These are phyloP conservation scores for Capsicum baccatum DNA, from an alignment of 257 asterid species.

Conservation along the genomic window DNA sequence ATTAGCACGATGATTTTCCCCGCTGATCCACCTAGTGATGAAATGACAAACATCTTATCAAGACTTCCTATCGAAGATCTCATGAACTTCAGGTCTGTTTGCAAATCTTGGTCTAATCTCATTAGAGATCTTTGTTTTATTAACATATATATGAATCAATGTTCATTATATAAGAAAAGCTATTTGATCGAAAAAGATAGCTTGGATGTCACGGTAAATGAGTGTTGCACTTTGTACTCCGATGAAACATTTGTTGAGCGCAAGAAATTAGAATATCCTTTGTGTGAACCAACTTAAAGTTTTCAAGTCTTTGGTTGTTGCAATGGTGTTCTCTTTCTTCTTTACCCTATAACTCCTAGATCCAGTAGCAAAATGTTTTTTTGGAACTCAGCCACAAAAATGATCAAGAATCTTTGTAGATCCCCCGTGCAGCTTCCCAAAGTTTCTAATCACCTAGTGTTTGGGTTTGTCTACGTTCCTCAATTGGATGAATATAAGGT, in stretches of 20 bases:
- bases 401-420: not conserved
- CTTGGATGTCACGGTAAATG: not conserved
- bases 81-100: slow-evolving; percentile 18
- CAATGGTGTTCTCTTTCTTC: not conserved
- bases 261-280: slow-evolving; percentile 1
- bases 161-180: not conserved
- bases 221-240: slow-evolving; percentile 8
- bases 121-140: slow-evolving; percentile 10
- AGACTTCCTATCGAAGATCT: not conserved
- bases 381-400: slow-evolving; percentile 1
- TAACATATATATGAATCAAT: slow-evolving; percentile 6
- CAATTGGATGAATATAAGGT: slow-evolving; percentile 11
- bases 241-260: slow-evolving; percentile 19
- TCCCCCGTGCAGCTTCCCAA: not conserved
- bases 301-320: slow-evolving; percentile 20
- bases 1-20: not conserved
- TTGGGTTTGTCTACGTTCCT: not conserved
- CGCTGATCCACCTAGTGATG: slow-evolving; percentile 14
- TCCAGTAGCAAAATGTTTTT: not conserved
- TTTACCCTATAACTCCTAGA: not conserved
- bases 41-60: not conserved
- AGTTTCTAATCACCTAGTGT: not conserved
- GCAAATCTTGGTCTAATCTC: slow-evolving; percentile 10
- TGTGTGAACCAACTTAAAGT: not conserved
- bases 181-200: not conserved